These are phyloP conservation scores for Betula pendula DNA, from an alignment of 306 rosid genomes.

Conservation along the genomic window DNA sequence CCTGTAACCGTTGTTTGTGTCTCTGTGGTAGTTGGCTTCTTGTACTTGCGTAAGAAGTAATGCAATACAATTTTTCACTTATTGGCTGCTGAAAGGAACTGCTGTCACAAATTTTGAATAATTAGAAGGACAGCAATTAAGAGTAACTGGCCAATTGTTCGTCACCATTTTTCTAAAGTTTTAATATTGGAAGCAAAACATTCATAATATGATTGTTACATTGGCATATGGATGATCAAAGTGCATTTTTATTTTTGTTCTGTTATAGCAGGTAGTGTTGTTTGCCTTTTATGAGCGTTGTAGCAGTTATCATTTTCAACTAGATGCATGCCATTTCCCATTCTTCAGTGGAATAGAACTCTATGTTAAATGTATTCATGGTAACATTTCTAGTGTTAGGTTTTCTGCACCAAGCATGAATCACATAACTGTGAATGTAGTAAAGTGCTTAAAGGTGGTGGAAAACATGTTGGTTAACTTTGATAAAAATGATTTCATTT, in stretches of 20 bases:
- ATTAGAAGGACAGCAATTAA: conserved; percentile 14
- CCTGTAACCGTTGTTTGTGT: conserved; percentile 57
- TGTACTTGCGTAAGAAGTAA: conserved; percentile 61
- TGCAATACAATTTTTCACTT: conserved; percentile 15
- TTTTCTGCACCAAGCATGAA: too few relatives aligned
- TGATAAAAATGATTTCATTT: too few relatives aligned
- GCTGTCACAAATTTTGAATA: conserved; percentile 44
- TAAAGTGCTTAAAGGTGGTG: too few relatives aligned
- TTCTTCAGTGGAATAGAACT: too few relatives aligned
- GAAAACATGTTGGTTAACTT: too few relatives aligned
- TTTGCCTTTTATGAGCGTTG: too few relatives aligned
- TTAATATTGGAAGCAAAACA: not conserved
- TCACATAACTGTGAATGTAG: too few relatives aligned
- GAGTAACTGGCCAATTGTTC: conserved; percentile 20
- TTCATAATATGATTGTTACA: not conserved
- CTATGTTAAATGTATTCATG: too few relatives aligned
- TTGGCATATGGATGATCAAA: conserved; percentile 27
- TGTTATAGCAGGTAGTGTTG: not conserved
- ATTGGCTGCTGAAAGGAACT: conserved; percentile 18
- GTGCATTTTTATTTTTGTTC: not conserved
- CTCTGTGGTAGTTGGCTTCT: conserved; percentile 54
- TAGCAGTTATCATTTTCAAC: too few relatives aligned
- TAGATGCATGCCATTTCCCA: too few relatives aligned
- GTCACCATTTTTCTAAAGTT: not conserved
- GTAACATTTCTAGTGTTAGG: too few relatives aligned